These are phyloP conservation scores for Amphicarpaea edgeworthii DNA, from an alignment of 306 rosid species.

Conservation along the genomic window DNA sequence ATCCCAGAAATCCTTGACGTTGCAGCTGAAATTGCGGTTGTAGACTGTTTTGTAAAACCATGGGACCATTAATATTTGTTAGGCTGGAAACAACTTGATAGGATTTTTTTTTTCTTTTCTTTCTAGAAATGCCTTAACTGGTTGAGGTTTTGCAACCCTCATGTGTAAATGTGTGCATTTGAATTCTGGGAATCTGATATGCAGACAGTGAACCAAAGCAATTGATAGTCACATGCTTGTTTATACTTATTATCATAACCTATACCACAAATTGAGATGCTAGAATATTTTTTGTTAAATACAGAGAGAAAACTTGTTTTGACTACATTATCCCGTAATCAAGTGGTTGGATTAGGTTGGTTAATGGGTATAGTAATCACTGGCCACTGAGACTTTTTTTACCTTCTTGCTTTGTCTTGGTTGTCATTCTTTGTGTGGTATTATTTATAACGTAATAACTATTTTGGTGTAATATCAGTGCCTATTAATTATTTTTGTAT, in stretches of 20 bases:
- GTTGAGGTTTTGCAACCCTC: background rate
- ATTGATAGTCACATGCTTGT: constrained; percentile 1
- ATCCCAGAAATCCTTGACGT: background rate
- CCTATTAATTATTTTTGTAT: background rate
- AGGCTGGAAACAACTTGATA: constrained; percentile 13
- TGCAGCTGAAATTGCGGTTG: background rate
- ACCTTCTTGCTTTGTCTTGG: background rate
- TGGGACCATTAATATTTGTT: background rate
- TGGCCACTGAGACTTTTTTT: background rate
- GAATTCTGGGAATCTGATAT: constrained; percentile 21
- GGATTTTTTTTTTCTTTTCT: background rate
- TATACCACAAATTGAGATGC: constrained; percentile 17
- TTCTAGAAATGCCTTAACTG: background rate
- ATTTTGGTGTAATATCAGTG: background rate
- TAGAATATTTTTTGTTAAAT: constrained; percentile 2
- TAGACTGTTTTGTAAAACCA: background rate
- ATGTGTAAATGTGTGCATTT: background rate
- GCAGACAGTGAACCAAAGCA: constrained; percentile 8
- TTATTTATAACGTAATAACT: background rate
- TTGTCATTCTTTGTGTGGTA: background rate
- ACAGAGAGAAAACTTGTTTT: constrained; percentile 7
- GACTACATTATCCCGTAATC: constrained; percentile 19
- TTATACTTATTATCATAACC: background rate
- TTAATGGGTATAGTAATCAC: constrained; percentile 22
- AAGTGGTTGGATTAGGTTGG: constrained; percentile 13